Evolutionary conservation across 2,329 filamentous ascomycete species (phyloP).

Genomic region (Ceratocystis colombiana): DNA sequence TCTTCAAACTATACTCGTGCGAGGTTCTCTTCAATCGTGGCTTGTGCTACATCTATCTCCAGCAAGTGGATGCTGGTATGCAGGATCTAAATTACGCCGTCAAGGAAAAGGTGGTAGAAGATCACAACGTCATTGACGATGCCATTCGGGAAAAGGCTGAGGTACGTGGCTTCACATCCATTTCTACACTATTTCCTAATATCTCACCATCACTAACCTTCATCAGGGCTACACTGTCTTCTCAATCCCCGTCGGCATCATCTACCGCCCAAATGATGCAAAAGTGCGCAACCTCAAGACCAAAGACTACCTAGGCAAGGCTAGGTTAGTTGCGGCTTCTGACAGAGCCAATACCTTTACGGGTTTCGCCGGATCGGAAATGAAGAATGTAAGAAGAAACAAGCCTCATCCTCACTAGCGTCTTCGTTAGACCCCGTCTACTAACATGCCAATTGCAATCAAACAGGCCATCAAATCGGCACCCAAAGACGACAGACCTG

Average conservation of each 20-base stretch:
- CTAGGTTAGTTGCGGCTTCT: conserved; percentile 80
- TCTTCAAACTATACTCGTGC: conserved; percentile 95
- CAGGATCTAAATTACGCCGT: conserved; percentile 83
- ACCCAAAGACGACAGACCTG: conserved; percentile 66
- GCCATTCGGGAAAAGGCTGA: conserved; percentile 88
- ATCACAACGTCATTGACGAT: conserved; percentile 97
- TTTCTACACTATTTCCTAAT: neutral
- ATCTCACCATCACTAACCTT: conserved; percentile 29
- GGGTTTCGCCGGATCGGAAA: conserved; percentile 68
- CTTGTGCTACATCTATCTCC: conserved; percentile 92
- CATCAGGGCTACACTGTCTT: conserved; percentile 90
- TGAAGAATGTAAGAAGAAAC: conserved; percentile 52
- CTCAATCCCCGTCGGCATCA: conserved; percentile 88
- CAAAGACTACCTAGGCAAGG: conserved; percentile 95
- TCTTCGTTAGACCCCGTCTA: conserved; percentile 1
- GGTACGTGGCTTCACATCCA: conserved; percentile 39
- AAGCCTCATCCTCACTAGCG: conserved; percentile 25
- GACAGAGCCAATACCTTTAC: conserved; percentile 72
- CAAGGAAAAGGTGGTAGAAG: conserved; percentile 91
- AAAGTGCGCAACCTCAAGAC: conserved; percentile 98
- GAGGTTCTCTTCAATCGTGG: conserved; percentile 96
- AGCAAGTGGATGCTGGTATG: conserved; percentile 82
- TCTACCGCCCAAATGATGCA: conserved; percentile 91
- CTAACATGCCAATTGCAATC: conserved; percentile 2
- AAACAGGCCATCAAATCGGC: conserved; percentile 42